Conservation (phyloP, 139 green algal genomes). For the Nannochloris sp. region DNA sequence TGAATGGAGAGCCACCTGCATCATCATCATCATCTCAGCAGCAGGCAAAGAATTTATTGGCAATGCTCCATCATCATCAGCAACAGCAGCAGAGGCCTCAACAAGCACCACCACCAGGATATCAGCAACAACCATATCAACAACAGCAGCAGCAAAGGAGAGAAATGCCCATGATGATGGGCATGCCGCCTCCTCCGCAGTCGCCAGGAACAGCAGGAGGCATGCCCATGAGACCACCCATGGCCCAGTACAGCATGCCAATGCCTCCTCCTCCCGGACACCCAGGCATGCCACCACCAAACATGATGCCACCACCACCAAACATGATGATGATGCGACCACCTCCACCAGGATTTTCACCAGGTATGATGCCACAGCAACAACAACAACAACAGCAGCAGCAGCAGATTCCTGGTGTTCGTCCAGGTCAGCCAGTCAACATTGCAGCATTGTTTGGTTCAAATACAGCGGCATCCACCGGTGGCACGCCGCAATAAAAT, state of each 20-base stretch:
- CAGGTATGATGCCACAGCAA: background rate
- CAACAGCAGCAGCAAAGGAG: background rate
- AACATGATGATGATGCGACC: background rate
- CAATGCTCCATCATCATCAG: slow-evolving; percentile 3
- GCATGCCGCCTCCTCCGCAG: background rate
- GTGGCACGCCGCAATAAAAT: slow-evolving; percentile 7
- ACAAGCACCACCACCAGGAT: too few relatives aligned
- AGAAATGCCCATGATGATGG: background rate
- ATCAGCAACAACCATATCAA: background rate
- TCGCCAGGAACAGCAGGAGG: background rate
- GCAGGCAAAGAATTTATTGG: slow-evolving; percentile 5
- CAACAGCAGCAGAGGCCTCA: background rate
- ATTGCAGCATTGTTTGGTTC: background rate
- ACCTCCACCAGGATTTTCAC: background rate
- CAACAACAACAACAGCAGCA: slow-evolving; percentile 6
- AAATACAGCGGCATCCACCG: too few relatives aligned
- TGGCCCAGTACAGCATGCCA: background rate
- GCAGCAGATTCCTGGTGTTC: background rate
- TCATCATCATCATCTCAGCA: background rate
- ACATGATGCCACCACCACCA: background rate
- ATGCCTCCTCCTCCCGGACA: background rate
- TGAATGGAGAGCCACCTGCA: too few relatives aligned
- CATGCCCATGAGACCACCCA: background rate
- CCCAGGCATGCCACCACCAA: background rate
- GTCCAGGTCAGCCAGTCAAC: background rate